phyloP scores from a whole-genome alignment of 1,284 basidiomycete genomes.

The Sphaerobolus stellatus region DNA sequence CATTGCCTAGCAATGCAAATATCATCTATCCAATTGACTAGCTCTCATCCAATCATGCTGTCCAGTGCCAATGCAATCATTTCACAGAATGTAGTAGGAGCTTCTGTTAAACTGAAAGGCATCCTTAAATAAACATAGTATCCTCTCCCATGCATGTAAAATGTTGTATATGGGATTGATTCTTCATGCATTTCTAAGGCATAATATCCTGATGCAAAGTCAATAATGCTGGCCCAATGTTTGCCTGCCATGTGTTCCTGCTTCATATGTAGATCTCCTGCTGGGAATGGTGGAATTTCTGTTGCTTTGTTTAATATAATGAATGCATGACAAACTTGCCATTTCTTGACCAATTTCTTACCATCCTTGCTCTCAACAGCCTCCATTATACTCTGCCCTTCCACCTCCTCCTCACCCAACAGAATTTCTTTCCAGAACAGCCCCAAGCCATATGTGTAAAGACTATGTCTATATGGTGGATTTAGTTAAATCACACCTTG shows the following conservation, averaged over 20 bases:
- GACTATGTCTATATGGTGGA: no score
- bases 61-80: conserved; percentile 32
- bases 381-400: background rate
- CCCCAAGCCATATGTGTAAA: conserved; percentile 23
- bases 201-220: conserved; percentile 41
- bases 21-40: conserved; percentile 38
- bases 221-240: conserved; percentile 30
- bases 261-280: conserved; percentile 36
- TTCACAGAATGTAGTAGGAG: conserved; percentile 37
- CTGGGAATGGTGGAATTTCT: conserved; percentile 33
- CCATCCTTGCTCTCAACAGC: no score
- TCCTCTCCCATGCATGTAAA: conserved; percentile 41
- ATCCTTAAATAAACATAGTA: conserved; percentile 37
- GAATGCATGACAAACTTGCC: conserved; percentile 37
- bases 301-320: conserved; percentile 36
- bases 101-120: conserved; percentile 44
- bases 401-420: background rate
- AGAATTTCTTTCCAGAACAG: conserved; percentile 17
- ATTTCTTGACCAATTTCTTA: conserved; percentile 32
- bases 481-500: no score
- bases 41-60: conserved; percentile 29
- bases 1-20: conserved; percentile 26
- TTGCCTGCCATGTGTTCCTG: conserved; percentile 34
- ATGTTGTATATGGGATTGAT: conserved; percentile 33
- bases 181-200: conserved; percentile 28